Evolutionary conservation across 768 basidiomycete genomes (phyloP), one percentile per base, ranked within the genome.

Genomic region (Boletus vermiculosoides): DNA sequence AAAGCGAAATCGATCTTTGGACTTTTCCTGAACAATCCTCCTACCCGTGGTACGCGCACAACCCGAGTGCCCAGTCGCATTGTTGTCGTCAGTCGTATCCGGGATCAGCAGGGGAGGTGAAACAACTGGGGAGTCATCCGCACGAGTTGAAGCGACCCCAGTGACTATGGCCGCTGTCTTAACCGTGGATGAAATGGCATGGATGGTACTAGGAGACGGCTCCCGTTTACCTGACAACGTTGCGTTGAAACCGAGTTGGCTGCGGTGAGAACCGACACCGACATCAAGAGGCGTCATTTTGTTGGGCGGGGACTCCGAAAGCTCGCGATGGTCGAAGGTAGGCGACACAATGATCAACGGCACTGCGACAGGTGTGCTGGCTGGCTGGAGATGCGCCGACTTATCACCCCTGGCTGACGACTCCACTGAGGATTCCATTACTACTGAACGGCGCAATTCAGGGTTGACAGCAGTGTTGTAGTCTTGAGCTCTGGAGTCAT

Each of bases 301-400:
- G 15, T 6, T 16, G 36, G 16, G 45, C 2, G 34, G 28, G 12
- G 50, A 49, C n/a, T 54, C 48, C 4, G 48, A 47, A 46, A 47
- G 54, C 9, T 52, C 13, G 30, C 11, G 51, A n/a, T 13, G 12
- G 20, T 45, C 12, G 22, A 20, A 7, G 7, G 11, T 22, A 20
- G 65, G 59, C 8, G 59, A 60, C 10, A 48, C 33, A 11, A 34
- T 46, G 30, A 54, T 31, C 13, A 30, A 36, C 3, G 65, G 62
- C 11, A 45, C 45, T 16, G 1, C 0, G 15, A 25, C 28, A 20
- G 49, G 12, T 23, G 47, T 10, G n/a, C 2, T 39, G 6, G 36
- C 28, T 3, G 33, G 31, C 16, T 15, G 55, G 18, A 42, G 40
- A 44, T 20, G n/a, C 3, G 13, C n/a, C 2, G 16, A 37, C 23